phyloP scores from a whole-genome alignment of 208 protist species.

The Angomonas ambiguus region DNA sequence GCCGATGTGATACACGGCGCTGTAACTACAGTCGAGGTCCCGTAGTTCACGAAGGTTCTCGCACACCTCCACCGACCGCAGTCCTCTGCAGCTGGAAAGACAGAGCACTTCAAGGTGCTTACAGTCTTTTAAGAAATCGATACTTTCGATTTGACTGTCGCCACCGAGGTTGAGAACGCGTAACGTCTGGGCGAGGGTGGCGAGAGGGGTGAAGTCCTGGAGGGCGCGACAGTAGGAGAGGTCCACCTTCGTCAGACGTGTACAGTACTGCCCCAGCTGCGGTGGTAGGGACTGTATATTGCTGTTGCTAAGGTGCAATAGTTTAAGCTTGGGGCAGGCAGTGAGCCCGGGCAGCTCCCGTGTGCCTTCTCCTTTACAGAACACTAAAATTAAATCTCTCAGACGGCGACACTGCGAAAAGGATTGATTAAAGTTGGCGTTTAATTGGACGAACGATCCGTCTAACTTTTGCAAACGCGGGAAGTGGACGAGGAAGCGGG shows the following conservation, averaged over 20 bases:
- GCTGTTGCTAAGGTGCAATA: conserved; percentile 1
- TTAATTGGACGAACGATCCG: background rate
- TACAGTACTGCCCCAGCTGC: conserved; percentile 1
- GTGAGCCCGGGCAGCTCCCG: background rate
- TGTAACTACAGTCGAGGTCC: conserved; percentile 2
- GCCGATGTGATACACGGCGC: background rate
- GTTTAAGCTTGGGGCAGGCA: background rate
- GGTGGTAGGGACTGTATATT: background rate
- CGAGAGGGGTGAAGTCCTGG: background rate
- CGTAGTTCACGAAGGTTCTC: background rate
- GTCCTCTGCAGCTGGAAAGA: background rate
- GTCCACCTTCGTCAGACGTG: background rate
- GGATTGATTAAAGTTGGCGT: background rate
- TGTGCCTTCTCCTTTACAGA: conserved; percentile 4
- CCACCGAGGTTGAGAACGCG: background rate
- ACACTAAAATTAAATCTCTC: background rate
- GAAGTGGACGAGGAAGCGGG: background rate
- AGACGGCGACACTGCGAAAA: background rate
- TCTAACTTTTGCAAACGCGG: background rate
- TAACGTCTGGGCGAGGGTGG: background rate
- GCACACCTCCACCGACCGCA: background rate
- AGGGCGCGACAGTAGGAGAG: conserved; percentile 5
- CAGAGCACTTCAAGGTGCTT: background rate
- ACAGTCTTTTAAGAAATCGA: background rate
- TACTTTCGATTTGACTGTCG: background rate